Base-by-base conservation (phyloP, 2,329 filamentous ascomycete genomes). In the Aspergillus sclerotialis region DNA sequence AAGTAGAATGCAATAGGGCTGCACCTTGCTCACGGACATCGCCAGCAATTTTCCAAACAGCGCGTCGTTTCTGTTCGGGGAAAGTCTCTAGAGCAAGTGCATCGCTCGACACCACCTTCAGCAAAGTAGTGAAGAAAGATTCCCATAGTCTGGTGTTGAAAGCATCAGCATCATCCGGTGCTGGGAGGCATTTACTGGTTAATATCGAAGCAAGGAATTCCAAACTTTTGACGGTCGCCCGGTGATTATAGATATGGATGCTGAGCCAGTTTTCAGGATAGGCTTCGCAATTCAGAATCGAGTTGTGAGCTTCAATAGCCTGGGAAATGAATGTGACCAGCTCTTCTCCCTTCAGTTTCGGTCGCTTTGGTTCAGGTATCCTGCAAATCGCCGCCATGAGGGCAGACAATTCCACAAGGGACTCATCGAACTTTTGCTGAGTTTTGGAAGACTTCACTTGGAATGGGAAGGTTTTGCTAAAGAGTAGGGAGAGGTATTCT, bases 1-100 rank as follows among this genome's bases (percentile, higher is more conserved):
- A 98, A 5, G 84, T 90, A 17, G 78, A 76, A 40, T 83, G 78
- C 21, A 98, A 68, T 7, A 98, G 70, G 32, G 90, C 84, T 4
- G 92, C 90, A 11, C 93, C 92, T 45, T 87, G 76, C 58, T 96
- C 89, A 36, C 92, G 77, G 32, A 98, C 87, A 63, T 98, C 93
- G 5, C 92, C 92, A 4, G 90, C 92, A 55, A 98, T 95, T 66
- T 96, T 98, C 92, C 93, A 98, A 1, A 96, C 90, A 1, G 92
- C 90, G 36, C 92, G 73, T 29, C 92, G 74, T 65, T 96, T 98
- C 64, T 98, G 92, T 59, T 98, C 93, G 0, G 92, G 88, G 55
- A 95, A 96, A 0, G 89, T 94, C 57, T 98, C 92, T 24, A 98
- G 73, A 0, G 92, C 89, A 13, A 98, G 73, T 0, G 83, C 85